These are phyloP conservation scores for Rosa multiflora DNA, from an alignment of 306 rosid species.

Conservation along the genomic window DNA sequence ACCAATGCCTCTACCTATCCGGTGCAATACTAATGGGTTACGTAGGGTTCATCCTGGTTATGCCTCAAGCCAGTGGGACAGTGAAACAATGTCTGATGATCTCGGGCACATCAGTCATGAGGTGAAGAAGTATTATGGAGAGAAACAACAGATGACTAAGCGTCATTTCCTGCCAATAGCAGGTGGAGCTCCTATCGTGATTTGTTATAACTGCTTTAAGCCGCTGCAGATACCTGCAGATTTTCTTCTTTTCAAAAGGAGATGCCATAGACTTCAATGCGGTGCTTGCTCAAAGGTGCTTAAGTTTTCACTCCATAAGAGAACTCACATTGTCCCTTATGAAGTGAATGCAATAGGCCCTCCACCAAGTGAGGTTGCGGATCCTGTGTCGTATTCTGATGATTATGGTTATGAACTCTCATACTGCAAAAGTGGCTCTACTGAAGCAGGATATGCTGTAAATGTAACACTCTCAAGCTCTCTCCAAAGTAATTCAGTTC, in stretches of 20 bases:
- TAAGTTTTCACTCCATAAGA: constrained; percentile 55
- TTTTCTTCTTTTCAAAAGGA: constrained; percentile 64
- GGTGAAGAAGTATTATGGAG: constrained; percentile 43
- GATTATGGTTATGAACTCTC: constrained; percentile 52
- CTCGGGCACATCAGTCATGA: constrained; percentile 41
- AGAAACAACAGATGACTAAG: constrained; percentile 48
- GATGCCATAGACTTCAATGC: constrained; percentile 58
- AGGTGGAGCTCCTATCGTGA: constrained; percentile 83
- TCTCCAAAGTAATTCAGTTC: constrained; percentile 24
- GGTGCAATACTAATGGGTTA: constrained; percentile 28
- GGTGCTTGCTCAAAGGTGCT: constrained; percentile 83
- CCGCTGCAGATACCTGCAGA: constrained; percentile 76
- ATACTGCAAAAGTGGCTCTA: constrained; percentile 53
- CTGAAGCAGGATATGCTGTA: constrained; percentile 52
- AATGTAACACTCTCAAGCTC: constrained; percentile 31
- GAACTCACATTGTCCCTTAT: constrained; percentile 55
- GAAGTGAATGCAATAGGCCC: constrained; percentile 32
- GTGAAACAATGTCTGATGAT: constrained; percentile 39
- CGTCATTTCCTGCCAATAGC: constrained; percentile 72
- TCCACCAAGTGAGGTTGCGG: constrained; percentile 48
- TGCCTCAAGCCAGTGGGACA: constrained; percentile 52
- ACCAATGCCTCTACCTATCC: constrained; percentile 44
- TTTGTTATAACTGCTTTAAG: constrained; percentile 64
- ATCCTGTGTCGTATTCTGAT: constrained; percentile 60
- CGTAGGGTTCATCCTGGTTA: constrained; percentile 37